phyloP scores from a whole-genome alignment of 371 early-diverging fungal species.

The Phascolomyces articulosus region DNA sequence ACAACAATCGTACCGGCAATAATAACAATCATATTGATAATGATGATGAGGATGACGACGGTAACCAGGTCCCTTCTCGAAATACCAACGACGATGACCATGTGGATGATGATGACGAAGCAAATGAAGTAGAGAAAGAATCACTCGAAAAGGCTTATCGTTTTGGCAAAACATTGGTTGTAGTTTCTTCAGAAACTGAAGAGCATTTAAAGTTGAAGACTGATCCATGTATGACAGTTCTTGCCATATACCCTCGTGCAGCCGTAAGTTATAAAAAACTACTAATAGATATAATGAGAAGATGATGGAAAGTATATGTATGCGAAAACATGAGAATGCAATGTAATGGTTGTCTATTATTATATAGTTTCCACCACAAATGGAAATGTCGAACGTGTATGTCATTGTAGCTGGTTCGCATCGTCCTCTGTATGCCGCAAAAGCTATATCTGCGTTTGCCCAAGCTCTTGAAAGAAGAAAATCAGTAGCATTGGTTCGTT shows the following conservation, averaged over 20 bases:
- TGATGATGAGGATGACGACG: slow-evolving; percentile 26
- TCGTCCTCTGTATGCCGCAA: slow-evolving; percentile 25
- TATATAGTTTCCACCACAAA: slow-evolving; percentile 5
- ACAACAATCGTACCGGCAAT: slow-evolving; percentile 2
- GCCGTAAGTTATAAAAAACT: slow-evolving; percentile 42
- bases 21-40: slow-evolving; percentile 3
- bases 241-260: slow-evolving; percentile 55
- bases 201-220: slow-evolving; percentile 59
- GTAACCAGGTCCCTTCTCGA: no score
- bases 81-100: slow-evolving; percentile 25
- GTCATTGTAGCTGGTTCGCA: slow-evolving; percentile 41
- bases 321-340: no score
- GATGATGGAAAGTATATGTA: no score
- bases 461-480: slow-evolving; percentile 57
- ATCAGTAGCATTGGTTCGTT: slow-evolving; percentile 62
- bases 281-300: no score
- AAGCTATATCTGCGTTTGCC: slow-evolving; percentile 58
- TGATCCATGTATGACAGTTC: slow-evolving; percentile 58
- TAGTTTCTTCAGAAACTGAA: slow-evolving; percentile 62
- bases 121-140: slow-evolving; percentile 26
- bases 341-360: no score
- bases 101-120: not conserved
- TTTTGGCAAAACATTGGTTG: slow-evolving; percentile 73
- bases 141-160: slow-evolving; percentile 53
- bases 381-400: slow-evolving; percentile 48